Evolutionary conservation across 1,284 basidiomycete genomes (phyloP), one percentile per base, ranked within the genome.

Genomic region (Ceratobasidium sp.): DNA sequence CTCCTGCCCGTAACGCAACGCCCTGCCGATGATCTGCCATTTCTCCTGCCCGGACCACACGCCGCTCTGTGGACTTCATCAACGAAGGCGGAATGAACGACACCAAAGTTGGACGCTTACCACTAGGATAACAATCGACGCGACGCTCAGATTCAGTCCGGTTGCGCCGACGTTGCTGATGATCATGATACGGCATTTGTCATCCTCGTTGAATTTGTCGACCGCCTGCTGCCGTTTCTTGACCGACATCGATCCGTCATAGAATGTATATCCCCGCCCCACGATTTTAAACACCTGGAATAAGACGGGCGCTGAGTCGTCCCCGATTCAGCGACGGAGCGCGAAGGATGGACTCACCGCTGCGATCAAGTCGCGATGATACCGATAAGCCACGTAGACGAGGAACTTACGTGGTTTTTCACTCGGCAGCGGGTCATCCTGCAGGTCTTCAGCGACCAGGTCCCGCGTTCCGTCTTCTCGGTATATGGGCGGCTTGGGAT

Each of bases 111-210:
- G 33, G 33, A 33, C 33, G 33, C 60, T 61, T 42, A 61, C 60
- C 33, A 61, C 18, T 5, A 61, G 10, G 42, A 67, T 26, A 28
- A 46, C 18, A 20, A 26, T 39, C n/a, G 53, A 33, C 20, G 55
- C 28, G 51, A 7, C 28, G 6, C 18, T 58, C 20, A 75, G 39
- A 33, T 75, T 75, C 12, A 75, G 71, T n/a, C 71, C 60, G 26
- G 71, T 46, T 1, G 58, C 15, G 46, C 71, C 71, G 10, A 75
- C 71, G 7, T 75, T 75, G 46, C 71, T 75, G 58, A 75, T 75
- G 28, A 75, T 26, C 71, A 75, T 63, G 23, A 75, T 64, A 1
- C 60, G 71, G 18, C 60, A 64, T 4, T 63, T n/a, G 9, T 12
- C 7, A 46, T 64, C 46, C 20, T 12, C 23, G 13, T 6, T 53